Evolutionary conservation across 805 yeast genomes (phyloP), one percentile per base, ranked within the genome.

Genomic region (Hanseniaspora singularis): DNA sequence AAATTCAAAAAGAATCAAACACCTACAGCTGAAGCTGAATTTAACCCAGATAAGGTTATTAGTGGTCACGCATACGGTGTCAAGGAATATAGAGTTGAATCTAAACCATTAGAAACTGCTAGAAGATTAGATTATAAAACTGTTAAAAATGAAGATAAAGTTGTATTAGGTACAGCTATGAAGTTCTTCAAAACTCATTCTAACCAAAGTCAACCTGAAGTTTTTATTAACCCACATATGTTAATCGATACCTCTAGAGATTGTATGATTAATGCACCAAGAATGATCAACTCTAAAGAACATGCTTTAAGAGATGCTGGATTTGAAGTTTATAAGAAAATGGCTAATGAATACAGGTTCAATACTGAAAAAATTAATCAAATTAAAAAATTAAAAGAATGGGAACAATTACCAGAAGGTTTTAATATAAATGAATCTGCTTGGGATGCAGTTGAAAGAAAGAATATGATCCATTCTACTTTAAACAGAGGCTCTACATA

Each of bases 281-380:
- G 48, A 44, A 37, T 37, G n/a, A 37, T 44, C 7, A 16, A 33
- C 10, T 44, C 48, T 7, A 44, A 44, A 22, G 48, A 44, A 37
- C 48, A 44, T 44, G 48, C 33, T 37, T 18, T 44, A 12, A 44
- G 48, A 37, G 48, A 44, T 31, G 34, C 41, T 27, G 39, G 48
- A 9, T 37, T 44, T 16, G 41, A 44, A 10, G 41, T 44, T 4
- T 37, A 36, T 23, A 44, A 36, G 11, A 31, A 26, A 2, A 19
- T 44, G 11, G 28, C 48, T n/a, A 44, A 44, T n/a, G 48, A 44
- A 23, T 31, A 23, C 22, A 37, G 24, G 14, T 31, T 30, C 16
- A 37, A 24, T 18, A 44, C n/a, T 16, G 48, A 44, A 44, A 44
- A 44, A 22, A 31, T 38, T 12, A 24, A 31, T 10, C 39, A 39